Evolutionary conservation across 495 filamentous ascomycete species (phyloP).

Genomic region (Xylaria telfairii): DNA sequence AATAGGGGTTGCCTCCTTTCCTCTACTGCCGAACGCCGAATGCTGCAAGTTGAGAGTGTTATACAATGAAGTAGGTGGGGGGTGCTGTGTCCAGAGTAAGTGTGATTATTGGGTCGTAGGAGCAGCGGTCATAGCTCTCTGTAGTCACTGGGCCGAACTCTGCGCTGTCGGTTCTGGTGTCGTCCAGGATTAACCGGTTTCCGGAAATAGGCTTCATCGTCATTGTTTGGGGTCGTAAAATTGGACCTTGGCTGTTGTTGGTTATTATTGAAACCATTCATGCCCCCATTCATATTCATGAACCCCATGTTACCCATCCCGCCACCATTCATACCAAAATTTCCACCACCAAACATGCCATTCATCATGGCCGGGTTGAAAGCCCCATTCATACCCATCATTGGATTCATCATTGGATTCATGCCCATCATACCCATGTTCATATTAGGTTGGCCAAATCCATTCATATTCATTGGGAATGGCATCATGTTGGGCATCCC

Average conservation of each 20-base stretch:
- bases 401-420: conserved; percentile 62
- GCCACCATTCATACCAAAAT: conserved; percentile 55
- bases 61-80: conserved; percentile 17
- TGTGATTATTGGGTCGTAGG: neutral
- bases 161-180: conserved; percentile 77
- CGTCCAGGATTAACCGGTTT: conserved; percentile 96
- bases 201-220: conserved; percentile 92
- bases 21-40: conserved; percentile 20
- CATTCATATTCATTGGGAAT: conserved; percentile 48
- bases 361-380: conserved; percentile 63
- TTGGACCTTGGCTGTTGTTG: conserved; percentile 62
- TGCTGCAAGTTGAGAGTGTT: conserved; percentile 18
- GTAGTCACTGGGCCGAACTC: conserved; percentile 87
- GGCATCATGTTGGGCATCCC: conserved; percentile 50
- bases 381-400: conserved; percentile 51
- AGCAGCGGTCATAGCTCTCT: conserved; percentile 67
- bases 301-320: conserved; percentile 42
- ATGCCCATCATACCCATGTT: conserved; percentile 52
- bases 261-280: conserved; percentile 48
- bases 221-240: conserved; percentile 71
- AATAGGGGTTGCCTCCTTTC: neutral
- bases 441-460: conserved; percentile 48
- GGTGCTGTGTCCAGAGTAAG: conserved; percentile 1
- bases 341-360: conserved; percentile 41
- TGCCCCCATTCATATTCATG: conserved; percentile 40